Base-by-base conservation (phyloP, 495 filamentous ascomycete genomes). In the Podospora anserina region DNA sequence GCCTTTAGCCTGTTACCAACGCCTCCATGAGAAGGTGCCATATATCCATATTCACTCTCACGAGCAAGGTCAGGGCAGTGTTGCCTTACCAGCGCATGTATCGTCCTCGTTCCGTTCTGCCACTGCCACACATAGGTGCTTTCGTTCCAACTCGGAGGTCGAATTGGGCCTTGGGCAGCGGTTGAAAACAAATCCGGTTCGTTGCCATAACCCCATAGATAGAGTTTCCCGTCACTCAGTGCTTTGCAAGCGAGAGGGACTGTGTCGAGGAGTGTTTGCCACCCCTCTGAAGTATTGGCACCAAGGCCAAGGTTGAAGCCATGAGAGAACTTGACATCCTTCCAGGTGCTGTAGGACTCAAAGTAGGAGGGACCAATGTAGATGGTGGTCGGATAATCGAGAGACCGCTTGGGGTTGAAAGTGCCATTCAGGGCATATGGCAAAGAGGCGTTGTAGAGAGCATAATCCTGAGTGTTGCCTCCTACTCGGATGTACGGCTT, bases 131-230 rank as follows among this genome's bases (percentile, higher is more conserved):
- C 86, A 72, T 87, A 90, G 32, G 81, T 78, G 55, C 73, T 72
- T 71, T 90, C 89, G 53, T 78, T 82, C 84, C 87, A 91, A 62
- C 69, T 75, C 0, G 82, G 55, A 13, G 87, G 84, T 30, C 88
- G 77, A 60, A 86, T 82, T 2, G 78, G 75, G 0, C 86, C 85
- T 66, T 86, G 85, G 15, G 82, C 70, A 30, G 83, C 85, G 3
- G 82, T 85, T 20, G 83, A 82, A 73, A 78, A 90, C 27, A 90
- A 77, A 71, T 91, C 88, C 0, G 88, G 88, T 76, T 91, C 89
- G 67, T 91, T 91, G 18, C 88, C 89, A 70, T 88, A 83, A 65
- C 87, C 84, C 88, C 87, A 90, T 66, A 78, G 77, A 27, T 84
- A 79, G 19, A 90, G 75, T 63, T 78, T 84, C 18, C 80, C 83